Percentiles rank a stretch among this genome's conserved stretches.
Conservation (phyloP, 75 land plant species). For the Isoetes taiwanensis region DNA sequence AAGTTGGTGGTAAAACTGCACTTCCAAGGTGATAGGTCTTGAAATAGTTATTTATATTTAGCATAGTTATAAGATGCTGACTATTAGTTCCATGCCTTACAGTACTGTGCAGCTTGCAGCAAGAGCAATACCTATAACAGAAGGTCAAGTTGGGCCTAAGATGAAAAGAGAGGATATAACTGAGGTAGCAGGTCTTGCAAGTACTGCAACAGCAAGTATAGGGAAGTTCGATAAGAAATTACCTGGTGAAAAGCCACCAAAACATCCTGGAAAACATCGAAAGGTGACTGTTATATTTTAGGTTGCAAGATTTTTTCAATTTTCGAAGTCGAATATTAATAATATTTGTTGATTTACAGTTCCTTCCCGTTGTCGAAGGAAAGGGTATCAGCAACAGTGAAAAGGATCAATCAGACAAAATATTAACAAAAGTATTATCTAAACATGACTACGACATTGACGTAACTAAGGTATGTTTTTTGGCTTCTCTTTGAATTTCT, state of each 20-base stretch:
- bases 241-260: slow-evolving; percentile 77
- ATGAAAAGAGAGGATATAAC: slow-evolving; percentile 58
- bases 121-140: slow-evolving; percentile 77
- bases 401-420: slow-evolving; percentile 55
- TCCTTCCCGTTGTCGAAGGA: slow-evolving; percentile 89
- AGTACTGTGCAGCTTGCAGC: slow-evolving; percentile 96
- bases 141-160: slow-evolving; percentile 40
- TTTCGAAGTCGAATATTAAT: not conserved
- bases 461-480: slow-evolving; percentile 54
- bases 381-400: slow-evolving; percentile 53
- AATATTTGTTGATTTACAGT: slow-evolving; percentile 33
- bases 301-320: not conserved
- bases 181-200: slow-evolving; percentile 78
- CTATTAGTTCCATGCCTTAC: slow-evolving; percentile 10
- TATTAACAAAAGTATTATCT: slow-evolving; percentile 65
- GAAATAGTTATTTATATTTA: not conserved
- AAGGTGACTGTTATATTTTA: slow-evolving; percentile 40
- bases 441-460: slow-evolving; percentile 54
- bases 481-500: not conserved
- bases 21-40: slow-evolving; percentile 50
- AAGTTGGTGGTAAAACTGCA: slow-evolving; percentile 55
- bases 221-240: slow-evolving; percentile 95
- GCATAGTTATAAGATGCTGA: no score
- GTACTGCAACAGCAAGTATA: slow-evolving; percentile 87
- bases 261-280: slow-evolving; percentile 71